A percentile compares a stretch with the other conserved stretches of the same genome.
phyloP scores from a whole-genome alignment of 1,139 yeast species.

The Schwanniomyces etchellsii region DNA sequence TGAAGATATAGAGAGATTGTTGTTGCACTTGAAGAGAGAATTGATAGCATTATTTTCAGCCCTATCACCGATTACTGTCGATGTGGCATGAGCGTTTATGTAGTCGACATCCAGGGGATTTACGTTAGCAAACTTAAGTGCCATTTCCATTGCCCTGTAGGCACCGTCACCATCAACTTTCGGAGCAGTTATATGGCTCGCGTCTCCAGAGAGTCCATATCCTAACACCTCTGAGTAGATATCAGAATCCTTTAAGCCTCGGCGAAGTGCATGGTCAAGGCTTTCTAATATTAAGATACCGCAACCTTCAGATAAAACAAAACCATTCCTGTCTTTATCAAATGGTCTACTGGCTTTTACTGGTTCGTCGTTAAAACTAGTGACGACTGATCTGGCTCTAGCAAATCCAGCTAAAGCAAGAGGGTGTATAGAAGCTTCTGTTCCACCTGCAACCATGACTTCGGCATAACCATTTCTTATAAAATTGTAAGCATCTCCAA shows the following conservation, averaged over 20 bases:
- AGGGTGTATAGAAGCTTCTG: slow-evolving; percentile 87
- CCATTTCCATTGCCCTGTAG: slow-evolving; percentile 71
- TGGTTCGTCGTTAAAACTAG: slow-evolving; percentile 59
- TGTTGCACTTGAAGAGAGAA: slow-evolving; percentile 36
- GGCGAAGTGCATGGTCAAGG: slow-evolving; percentile 62
- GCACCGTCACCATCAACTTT: slow-evolving; percentile 82
- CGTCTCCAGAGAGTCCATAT: slow-evolving; percentile 90
- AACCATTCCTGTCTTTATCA: slow-evolving; percentile 73
- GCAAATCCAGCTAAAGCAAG: slow-evolving; percentile 88
- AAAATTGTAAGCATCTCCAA: slow-evolving; percentile 88
- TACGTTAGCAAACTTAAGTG: slow-evolving; percentile 46
- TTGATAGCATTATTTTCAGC: slow-evolving; percentile 80
- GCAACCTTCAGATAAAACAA: slow-evolving; percentile 91
- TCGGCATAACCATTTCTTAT: slow-evolving; percentile 77
- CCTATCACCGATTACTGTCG: slow-evolving; percentile 81
- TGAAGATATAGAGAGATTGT: slow-evolving; percentile 54
- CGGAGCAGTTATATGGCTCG: slow-evolving; percentile 91
- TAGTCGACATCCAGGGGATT: slow-evolving; percentile 53
- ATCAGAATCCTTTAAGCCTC: slow-evolving; percentile 48
- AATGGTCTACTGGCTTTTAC: slow-evolving; percentile 78
- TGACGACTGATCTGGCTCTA: slow-evolving; percentile 75
- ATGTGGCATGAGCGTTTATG: slow-evolving; percentile 95
- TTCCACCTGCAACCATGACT: slow-evolving; percentile 87
- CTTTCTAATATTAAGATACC: slow-evolving; percentile 77
- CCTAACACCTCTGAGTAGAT: slow-evolving; percentile 83